Evolutionary conservation across 192 early-diverging fungal species (phyloP).

Genomic region (Umbelopsis vinacea): DNA sequence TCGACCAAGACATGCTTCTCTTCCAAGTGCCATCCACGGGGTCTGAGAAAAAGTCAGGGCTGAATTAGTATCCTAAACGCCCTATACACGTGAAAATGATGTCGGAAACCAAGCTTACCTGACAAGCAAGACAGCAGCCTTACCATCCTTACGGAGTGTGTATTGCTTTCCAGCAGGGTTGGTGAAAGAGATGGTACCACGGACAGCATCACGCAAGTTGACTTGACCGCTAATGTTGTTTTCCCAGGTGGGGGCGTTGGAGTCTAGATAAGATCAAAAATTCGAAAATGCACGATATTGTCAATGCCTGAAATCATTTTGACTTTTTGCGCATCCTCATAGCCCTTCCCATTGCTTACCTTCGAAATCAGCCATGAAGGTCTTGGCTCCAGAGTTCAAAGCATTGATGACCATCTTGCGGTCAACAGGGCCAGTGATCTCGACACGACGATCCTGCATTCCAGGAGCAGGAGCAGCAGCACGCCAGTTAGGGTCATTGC

Average conservation of each 20-base stretch:
- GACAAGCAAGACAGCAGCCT: constrained; percentile 89
- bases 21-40: constrained; percentile 99
- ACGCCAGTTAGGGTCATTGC: constrained; percentile 88
- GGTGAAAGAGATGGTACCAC: constrained; percentile 83
- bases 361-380: constrained; percentile 99
- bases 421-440: constrained; percentile 98
- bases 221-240: constrained; percentile 88
- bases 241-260: constrained; percentile 96
- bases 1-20: constrained; percentile 95
- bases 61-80: neutral
- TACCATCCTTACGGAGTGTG: constrained; percentile 87
- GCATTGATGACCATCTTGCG: constrained; percentile 99
- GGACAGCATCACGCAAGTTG: constrained; percentile 94
- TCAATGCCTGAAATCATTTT: neutral
- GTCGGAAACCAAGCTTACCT: constrained; percentile 52
- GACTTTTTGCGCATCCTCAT: neutral
- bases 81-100: constrained; percentile 5
- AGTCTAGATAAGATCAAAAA: constrained; percentile 71
- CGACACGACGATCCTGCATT: constrained; percentile 89
- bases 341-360: constrained; percentile 32
- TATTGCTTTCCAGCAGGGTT: constrained; percentile 94
- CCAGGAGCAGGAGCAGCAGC: constrained; percentile 90
- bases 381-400: constrained; percentile 90
- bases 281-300: constrained; percentile 22
- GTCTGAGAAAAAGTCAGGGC: constrained; percentile 49